These are phyloP conservation scores for Porcisia deanei DNA, from an alignment of 208 protist species.

Conservation along the genomic window DNA sequence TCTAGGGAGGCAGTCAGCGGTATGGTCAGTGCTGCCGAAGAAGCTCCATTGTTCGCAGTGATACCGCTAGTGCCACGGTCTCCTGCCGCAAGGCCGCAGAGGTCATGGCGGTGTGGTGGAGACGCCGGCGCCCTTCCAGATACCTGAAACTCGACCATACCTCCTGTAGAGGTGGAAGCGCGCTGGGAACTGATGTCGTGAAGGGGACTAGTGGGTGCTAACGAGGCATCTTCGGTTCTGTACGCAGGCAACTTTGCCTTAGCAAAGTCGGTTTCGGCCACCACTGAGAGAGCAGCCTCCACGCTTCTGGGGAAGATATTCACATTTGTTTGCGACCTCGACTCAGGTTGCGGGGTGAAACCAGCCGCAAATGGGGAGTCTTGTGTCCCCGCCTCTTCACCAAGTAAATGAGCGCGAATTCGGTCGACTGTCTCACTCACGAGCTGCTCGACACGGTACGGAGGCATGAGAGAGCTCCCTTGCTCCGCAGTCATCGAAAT, in stretches of 20 bases:
- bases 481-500: constrained; percentile 42
- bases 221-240: neutral
- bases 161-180: neutral
- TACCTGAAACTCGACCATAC: neutral
- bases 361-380: neutral
- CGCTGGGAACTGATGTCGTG: neutral
- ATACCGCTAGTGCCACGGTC: neutral
- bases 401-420: constrained; percentile 45
- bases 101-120: neutral
- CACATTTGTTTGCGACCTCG: neutral
- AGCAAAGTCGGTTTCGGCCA: neutral
- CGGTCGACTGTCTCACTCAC: constrained; percentile 72
- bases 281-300: neutral
- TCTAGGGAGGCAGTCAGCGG: neutral
- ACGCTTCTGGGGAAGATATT: neutral
- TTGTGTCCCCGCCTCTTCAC: neutral
- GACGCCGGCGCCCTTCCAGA: neutral
- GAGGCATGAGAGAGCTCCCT: constrained; percentile 41
- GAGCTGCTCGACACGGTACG: constrained; percentile 47
- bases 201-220: neutral
- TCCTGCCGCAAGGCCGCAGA: neutral
- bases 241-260: neutral
- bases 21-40: neutral
- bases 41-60: neutral
- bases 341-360: neutral